Percentiles rank a stretch among this genome's conserved stretches.
Evolutionary conservation across 78 protist genomes (phyloP).

Genomic region (Dictyostelium firmibasis): DNA sequence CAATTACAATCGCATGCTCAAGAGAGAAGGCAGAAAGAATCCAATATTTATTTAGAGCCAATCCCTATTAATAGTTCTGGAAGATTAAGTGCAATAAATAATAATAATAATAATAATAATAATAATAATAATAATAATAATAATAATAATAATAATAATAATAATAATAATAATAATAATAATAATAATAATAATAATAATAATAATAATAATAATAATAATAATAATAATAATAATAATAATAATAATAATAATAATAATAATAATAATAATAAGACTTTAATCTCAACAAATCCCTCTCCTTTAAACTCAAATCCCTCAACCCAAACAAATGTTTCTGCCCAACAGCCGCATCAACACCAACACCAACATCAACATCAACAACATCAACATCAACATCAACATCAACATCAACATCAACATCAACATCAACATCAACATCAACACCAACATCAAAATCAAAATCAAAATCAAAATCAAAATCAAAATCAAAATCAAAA

Average conservation of each 20-base stretch:
- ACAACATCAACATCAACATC: background rate
- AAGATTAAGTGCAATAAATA: background rate
- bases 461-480: background rate
- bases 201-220: background rate
- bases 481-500: background rate
- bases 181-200: background rate
- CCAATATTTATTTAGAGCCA: background rate
- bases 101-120: background rate
- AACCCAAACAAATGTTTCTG: background rate
- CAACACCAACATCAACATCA: background rate
- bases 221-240: constrained; percentile 1
- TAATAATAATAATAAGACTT: background rate
- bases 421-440: background rate
- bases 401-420: background rate
- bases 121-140: background rate
- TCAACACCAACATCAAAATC: background rate
- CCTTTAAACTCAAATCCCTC: background rate
- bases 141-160: background rate
- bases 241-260: background rate
- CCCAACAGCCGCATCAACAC: background rate
- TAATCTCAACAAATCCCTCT: background rate
- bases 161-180: background rate
- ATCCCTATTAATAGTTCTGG: background rate
- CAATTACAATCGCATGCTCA: constrained; percentile 4
- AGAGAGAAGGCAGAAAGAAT: background rate